These are phyloP conservation scores for Acanthamoeba divionensis DNA, from an alignment of 208 protist species.

Conservation along the genomic window DNA sequence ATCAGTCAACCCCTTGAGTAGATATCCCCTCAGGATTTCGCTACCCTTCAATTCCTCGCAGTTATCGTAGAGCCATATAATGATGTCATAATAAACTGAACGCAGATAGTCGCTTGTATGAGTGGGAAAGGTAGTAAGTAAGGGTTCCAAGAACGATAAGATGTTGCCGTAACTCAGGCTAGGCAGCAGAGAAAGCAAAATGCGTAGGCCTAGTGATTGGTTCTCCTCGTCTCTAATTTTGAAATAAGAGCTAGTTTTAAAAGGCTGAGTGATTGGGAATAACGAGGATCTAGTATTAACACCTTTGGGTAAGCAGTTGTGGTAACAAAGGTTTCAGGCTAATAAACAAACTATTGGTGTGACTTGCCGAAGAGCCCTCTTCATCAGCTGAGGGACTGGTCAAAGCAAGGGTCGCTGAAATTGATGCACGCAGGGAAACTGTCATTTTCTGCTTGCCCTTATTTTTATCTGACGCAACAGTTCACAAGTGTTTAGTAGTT, in stretches of 20 bases:
- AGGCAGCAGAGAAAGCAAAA: constrained; percentile 20
- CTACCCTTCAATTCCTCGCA: neutral
- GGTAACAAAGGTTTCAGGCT: constrained; percentile 40
- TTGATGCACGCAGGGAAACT: too few species aligned
- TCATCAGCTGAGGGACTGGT: too few species aligned
- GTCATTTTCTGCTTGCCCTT: too few species aligned
- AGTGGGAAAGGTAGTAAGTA: constrained; percentile 47
- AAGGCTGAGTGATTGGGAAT: neutral
- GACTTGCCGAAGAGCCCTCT: too few species aligned
- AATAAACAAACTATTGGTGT: neutral
- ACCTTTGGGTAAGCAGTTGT: constrained; percentile 41
- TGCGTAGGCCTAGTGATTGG: constrained; percentile 53
- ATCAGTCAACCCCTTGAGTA: constrained; percentile 31
- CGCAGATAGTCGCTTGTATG: constrained; percentile 48
- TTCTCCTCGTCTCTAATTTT: constrained; percentile 50
- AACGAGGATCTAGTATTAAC: neutral
- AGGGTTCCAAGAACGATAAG: constrained; percentile 47
- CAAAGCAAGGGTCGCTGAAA: too few species aligned
- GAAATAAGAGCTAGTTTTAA: neutral
- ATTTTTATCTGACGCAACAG: too few species aligned
- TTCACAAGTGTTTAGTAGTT: too few species aligned
- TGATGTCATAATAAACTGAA: constrained; percentile 66
- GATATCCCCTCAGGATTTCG: constrained; percentile 23
- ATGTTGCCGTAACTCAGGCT: constrained; percentile 42
- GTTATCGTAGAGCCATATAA: constrained; percentile 70